Conservation (phyloP, 108 stramenopile species). For the Conticribra guillardii region DNA sequence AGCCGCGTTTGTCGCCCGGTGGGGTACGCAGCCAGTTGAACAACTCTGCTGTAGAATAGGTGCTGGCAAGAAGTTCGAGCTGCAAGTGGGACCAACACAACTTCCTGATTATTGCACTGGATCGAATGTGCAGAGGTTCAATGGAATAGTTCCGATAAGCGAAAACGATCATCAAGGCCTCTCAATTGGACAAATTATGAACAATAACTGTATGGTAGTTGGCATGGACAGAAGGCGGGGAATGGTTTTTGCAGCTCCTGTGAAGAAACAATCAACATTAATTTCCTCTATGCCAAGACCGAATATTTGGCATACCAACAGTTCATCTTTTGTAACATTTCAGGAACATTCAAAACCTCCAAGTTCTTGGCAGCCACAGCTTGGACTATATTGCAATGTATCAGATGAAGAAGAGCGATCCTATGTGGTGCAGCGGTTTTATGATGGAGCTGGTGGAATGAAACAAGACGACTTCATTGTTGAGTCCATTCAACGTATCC, state of each 20-base stretch:
- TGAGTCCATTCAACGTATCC: conserved; percentile 32
- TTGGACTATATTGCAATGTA: conserved; percentile 13
- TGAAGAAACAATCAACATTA: conserved; percentile 1
- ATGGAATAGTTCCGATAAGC: conserved; percentile 17
- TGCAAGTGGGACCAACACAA: conserved; percentile 25
- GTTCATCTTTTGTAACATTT: conserved; percentile 20
- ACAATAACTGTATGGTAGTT: conserved; percentile 39
- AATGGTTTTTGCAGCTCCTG: conserved; percentile 35
- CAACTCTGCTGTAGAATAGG: conserved; percentile 45
- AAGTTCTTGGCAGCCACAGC: conserved; percentile 23
- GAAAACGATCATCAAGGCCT: neutral
- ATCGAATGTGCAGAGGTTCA: conserved; percentile 6
- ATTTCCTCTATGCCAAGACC: conserved; percentile 6
- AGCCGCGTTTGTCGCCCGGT: conserved; percentile 32
- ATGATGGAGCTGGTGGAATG: conserved; percentile 1
- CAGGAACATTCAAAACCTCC: conserved; percentile 17
- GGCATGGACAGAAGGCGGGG: conserved; percentile 23
- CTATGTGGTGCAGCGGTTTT: conserved; percentile 22
- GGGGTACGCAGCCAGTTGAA: conserved; percentile 8
- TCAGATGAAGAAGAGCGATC: conserved; percentile 19
- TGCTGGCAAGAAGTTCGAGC: conserved; percentile 36
- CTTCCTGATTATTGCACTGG: conserved; percentile 33
- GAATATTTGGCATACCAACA: conserved; percentile 16
- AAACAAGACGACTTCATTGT: conserved; percentile 9
- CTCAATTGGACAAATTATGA: conserved; percentile 29